Percentiles rank a stretch among this genome's conserved stretches.
Conservation (phyloP, 2,329 filamentous ascomycete genomes). For the Elsinoe batatas region DNA sequence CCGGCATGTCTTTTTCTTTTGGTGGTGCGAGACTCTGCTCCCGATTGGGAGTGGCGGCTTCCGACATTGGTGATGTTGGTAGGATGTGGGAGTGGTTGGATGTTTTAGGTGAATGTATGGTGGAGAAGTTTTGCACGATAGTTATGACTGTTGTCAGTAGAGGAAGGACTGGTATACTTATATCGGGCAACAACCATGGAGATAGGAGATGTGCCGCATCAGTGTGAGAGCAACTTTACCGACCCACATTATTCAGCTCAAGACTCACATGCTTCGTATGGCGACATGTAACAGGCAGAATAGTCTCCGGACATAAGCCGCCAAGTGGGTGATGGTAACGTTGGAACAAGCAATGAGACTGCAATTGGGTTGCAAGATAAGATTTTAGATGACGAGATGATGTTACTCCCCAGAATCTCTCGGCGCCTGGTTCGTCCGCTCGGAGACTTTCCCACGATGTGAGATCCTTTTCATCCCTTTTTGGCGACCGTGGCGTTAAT, state of each 20-base stretch:
- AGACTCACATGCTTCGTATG: background rate
- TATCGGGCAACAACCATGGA: background rate
- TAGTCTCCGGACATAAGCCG: constrained; percentile 9
- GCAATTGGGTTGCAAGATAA: background rate
- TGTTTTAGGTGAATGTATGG: background rate
- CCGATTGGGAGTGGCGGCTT: background rate
- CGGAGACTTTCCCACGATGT: background rate
- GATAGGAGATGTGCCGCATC: background rate
- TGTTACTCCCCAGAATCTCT: background rate
- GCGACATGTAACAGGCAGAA: background rate
- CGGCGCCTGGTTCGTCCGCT: background rate
- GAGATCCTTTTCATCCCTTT: no score
- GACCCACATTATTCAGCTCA: background rate
- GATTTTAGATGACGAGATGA: background rate
- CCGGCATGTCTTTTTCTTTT: background rate
- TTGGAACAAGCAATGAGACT: background rate
- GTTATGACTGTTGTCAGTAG: background rate
- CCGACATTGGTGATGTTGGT: background rate
- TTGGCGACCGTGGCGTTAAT: background rate
- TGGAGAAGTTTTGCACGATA: no score
- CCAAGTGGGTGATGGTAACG: background rate
- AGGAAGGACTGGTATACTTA: background rate
- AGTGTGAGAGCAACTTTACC: background rate
- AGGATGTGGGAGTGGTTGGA: background rate
- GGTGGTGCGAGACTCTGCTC: background rate